Conservation (phyloP, 495 filamentous ascomycete species). For the Trichoderma orchidacearum region DNA sequence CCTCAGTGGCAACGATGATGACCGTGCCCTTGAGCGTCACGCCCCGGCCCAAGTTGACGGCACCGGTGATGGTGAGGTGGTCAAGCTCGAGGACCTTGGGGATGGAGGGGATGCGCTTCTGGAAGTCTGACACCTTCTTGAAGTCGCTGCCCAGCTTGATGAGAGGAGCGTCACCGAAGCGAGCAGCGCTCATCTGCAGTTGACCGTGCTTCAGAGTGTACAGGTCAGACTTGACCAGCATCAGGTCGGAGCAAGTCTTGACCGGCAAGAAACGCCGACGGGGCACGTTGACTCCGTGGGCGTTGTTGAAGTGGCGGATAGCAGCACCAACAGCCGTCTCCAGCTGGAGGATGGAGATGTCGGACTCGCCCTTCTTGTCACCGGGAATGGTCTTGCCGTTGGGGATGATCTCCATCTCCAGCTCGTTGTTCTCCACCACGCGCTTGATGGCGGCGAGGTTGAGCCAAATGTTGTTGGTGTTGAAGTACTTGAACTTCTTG, state of each 20-base stretch:
- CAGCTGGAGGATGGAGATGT: conserved; percentile 92
- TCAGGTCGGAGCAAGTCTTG: conserved; percentile 98
- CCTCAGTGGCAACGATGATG: conserved; percentile 97
- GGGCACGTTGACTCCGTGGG: conserved; percentile 97
- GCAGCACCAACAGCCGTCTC: conserved; percentile 98
- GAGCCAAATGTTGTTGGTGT: conserved; percentile 99
- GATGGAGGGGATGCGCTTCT: conserved; percentile 91
- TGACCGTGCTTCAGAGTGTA: conserved; percentile 99
- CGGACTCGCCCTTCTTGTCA: conserved; percentile 98
- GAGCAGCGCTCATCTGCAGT: conserved; percentile 85
- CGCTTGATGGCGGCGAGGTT: conserved; percentile 96
- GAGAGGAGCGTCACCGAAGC: conserved; percentile 94
- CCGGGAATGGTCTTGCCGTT: conserved; percentile 97
- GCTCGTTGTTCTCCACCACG: conserved; percentile 94
- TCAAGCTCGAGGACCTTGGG: conserved; percentile 97
- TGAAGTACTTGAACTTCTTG: conserved; percentile 99
- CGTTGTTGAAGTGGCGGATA: conserved; percentile 97
- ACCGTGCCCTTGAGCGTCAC: conserved; percentile 98
- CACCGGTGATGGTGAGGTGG: conserved; percentile 93
- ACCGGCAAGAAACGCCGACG: conserved; percentile 96
- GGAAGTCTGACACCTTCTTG: conserved; percentile 99
- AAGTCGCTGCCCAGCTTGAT: conserved; percentile 99
- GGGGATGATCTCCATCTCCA: conserved; percentile 99
- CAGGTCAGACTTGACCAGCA: conserved; percentile 99
- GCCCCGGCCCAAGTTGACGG: conserved; percentile 88